Base-by-base conservation (phyloP, 345 rosid species). In the Fremontodendron californicum region DNA sequence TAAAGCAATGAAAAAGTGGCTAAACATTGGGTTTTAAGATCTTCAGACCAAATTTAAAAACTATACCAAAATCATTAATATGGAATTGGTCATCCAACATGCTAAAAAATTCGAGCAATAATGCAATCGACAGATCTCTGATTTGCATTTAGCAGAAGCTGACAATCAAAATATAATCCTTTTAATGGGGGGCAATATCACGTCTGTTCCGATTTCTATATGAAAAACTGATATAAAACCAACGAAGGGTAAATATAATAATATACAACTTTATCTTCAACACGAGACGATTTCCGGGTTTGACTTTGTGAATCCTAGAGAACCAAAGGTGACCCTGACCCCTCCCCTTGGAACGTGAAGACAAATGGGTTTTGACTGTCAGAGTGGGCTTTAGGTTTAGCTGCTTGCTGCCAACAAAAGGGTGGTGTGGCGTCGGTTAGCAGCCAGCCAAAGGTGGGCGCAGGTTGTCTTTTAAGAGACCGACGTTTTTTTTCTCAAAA, bases 351-450 rank as follows among this genome's bases (percentile, higher is more conserved):
- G n/a, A 65, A 58, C 58, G 61, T 68, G n/a, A 79, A 45, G 78
- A 81, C 62, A 79, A 63, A 45, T 0, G 3, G 74, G 71, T 79
- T 86, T 86, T 93, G 94, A 88, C 92, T 84, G 82, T 77, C 88
- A 86, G 88, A 80, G 88, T 84, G 85, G 92, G 92, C 79, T 84
- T 84, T 84, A 82, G 89, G 88, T 88, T 83, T 57, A 61, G 81
- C 75, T 27, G 80, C 72, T 55, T 21, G 0, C 18, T 31, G 35
- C n/a, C 64, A 25, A 19, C 40, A 16, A 37, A 3, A 15, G 48
- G 29, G 71, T 9, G 43, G 10, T 40, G 66, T 31, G 74, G 74
- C 74, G 39, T 61, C 40, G 42, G 40, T 33, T 31, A 61, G 40
- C n/a, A 2, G 65, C 35, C 66, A 31, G 67, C 67, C 58, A 23